Conservation (phyloP, 306 rosid species). For the Trifolium repens region DNA sequence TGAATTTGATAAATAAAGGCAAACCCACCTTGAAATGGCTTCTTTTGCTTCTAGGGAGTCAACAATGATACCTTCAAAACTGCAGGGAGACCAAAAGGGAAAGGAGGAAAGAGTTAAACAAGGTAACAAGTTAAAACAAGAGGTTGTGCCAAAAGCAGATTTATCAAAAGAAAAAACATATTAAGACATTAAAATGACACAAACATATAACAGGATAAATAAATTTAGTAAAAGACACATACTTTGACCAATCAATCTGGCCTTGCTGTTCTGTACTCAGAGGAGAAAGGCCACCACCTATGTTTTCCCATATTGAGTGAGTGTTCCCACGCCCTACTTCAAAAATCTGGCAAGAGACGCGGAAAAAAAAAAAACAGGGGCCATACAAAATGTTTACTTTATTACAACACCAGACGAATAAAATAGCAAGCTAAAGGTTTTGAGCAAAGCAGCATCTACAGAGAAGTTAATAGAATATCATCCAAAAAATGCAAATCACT, state of each 20-base stretch:
- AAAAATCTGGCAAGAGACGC: constrained; percentile 73
- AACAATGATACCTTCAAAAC: constrained; percentile 86
- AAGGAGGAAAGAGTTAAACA: constrained; percentile 28
- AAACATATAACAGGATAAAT: constrained; percentile 23
- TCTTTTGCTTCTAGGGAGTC: constrained; percentile 78
- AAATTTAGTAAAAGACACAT: constrained; percentile 50
- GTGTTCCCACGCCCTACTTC: constrained; percentile 70
- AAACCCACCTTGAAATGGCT: constrained; percentile 80
- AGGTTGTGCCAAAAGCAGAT: constrained; percentile 17
- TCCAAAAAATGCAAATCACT: constrained; percentile 42
- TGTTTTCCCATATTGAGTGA: constrained; percentile 72
- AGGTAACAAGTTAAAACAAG: constrained; percentile 34
- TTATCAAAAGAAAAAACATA: constrained; percentile 7
- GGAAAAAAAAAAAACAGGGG: constrained; percentile 15
- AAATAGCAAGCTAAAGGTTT: constrained; percentile 29
- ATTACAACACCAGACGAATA: constrained; percentile 25
- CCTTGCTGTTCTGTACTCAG: constrained; percentile 57
- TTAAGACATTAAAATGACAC: constrained; percentile 10
- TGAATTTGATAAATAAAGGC: constrained; percentile 32
- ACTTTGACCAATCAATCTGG: constrained; percentile 87
- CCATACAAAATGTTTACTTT: constrained; percentile 44
- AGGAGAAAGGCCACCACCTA: constrained; percentile 62
- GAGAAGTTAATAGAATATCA: constrained; percentile 32
- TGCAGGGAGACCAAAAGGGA: constrained; percentile 43
- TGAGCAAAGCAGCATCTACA: constrained; percentile 9